These are phyloP conservation scores for Trametes sanguinea DNA, from an alignment of 768 basidiomycete genomes.

Conservation along the genomic window DNA sequence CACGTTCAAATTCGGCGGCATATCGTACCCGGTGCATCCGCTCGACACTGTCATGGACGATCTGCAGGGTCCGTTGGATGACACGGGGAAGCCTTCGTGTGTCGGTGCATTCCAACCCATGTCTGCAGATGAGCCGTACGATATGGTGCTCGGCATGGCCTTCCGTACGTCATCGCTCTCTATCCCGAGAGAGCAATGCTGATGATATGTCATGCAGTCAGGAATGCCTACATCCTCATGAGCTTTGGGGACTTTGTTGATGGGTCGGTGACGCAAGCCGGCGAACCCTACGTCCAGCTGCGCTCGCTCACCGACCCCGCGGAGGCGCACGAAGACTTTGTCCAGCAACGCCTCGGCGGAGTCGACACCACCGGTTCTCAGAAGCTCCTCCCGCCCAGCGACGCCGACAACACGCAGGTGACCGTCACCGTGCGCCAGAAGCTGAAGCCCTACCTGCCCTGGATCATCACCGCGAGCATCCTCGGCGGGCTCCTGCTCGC, in stretches of 20 bases:
- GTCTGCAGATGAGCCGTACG: slow-evolving; percentile 23
- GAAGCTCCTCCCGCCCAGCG: slow-evolving; percentile 26
- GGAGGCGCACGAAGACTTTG: slow-evolving; percentile 36
- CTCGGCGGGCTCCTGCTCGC: slow-evolving; percentile 26
- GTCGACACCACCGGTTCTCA: slow-evolving; percentile 32
- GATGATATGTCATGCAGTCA: slow-evolving; percentile 26
- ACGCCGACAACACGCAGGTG: slow-evolving; percentile 18
- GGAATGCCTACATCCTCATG: slow-evolving; percentile 39
- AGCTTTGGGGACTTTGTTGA: slow-evolving; percentile 38
- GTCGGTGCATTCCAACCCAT: slow-evolving; percentile 37
- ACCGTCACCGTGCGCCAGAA: slow-evolving; percentile 20
- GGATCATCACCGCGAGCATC: slow-evolving; percentile 30
- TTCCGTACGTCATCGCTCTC: slow-evolving; percentile 32
- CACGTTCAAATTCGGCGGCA: slow-evolving; percentile 36
- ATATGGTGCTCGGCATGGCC: slow-evolving; percentile 36
- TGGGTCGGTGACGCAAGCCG: slow-evolving; percentile 29
- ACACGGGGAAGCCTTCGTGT: slow-evolving; percentile 30
- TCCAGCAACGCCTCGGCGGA: slow-evolving; percentile 32
- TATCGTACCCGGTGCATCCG: slow-evolving; percentile 37
- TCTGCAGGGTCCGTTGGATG: slow-evolving; percentile 20
- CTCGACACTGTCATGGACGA: slow-evolving; percentile 34
- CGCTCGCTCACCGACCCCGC: slow-evolving; percentile 28
- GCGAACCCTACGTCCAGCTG: slow-evolving; percentile 38
- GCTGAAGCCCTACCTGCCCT: slow-evolving; percentile 28
- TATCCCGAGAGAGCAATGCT: background rate